Evolutionary conservation across 2,329 filamentous ascomycete genomes (phyloP), one percentile per base, ranked within the genome.

Genomic region (Didymella glomerata): DNA sequence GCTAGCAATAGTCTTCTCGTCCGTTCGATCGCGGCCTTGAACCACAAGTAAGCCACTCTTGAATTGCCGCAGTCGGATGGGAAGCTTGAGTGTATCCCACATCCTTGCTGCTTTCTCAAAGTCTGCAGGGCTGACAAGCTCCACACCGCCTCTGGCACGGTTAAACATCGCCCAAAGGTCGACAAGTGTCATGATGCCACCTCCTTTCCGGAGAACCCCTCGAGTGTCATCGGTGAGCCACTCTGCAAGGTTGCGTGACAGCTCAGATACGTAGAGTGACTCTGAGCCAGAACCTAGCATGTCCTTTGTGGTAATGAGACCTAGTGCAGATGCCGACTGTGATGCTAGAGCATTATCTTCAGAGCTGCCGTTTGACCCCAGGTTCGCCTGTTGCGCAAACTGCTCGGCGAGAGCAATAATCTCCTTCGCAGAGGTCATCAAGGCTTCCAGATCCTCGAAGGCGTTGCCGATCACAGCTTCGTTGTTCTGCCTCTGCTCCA

Each of bases 371-470:
- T 77, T 84, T n/a, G 83, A 84, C 22, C 84, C 86, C 20, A 82
- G 79, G 57, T 82, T 81, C 0, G 83, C 81, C 71, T 93, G 90
- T 13, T 87, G 83, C 1, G 92, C 88, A 68, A 98, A 94, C 16
- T 88, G 88, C 77, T 98, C 94, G 0, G 95, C 95, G 41, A 99
- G 87, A 5, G 93, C 92, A 49, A 98, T 90, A 48, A 99, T 92
- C 74, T 99, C 92, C 74, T 98, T 97, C 5, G 95, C 95, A 3
- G 94, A 97, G 3, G 93, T 92, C 94, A 98, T 99, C 36, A 99
- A 83, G 3, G 95, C 93, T 74, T 98, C 94, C 0, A 99, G 85
- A 71, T 99, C 95, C 74, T 97, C 94, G 70, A 99, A 99, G 0
- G 95, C 93, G 65, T 87, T 93, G 25, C 94, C 94, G 64, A 99